These are phyloP conservation scores for Stevia rebaudiana DNA, from an alignment of 140 eudicot genomes.

Conservation along the genomic window DNA sequence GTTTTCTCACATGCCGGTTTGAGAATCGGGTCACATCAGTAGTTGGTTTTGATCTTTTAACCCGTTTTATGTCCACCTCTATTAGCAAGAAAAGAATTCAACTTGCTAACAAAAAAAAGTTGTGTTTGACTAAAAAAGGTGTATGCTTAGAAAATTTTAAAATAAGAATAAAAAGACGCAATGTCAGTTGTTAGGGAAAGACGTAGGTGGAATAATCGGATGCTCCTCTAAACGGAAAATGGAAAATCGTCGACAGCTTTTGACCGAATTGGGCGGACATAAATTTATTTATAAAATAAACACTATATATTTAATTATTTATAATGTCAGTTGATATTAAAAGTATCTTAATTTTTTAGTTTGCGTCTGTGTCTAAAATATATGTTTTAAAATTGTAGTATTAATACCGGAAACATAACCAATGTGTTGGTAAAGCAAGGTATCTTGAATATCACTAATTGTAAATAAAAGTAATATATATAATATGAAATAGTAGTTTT, in stretches of 20 bases:
- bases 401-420: background rate
- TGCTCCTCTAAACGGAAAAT: slow-evolving; percentile 9
- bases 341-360: background rate
- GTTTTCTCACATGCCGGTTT: too few relatives aligned
- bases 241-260: slow-evolving; percentile 5
- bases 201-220: slow-evolving; percentile 16
- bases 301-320: background rate
- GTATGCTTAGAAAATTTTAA: too few relatives aligned
- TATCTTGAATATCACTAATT: background rate
- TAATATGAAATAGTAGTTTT: background rate
- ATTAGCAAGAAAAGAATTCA: too few relatives aligned
- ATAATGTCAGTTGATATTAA: background rate
- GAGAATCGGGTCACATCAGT: too few relatives aligned
- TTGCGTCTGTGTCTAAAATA: too few relatives aligned
- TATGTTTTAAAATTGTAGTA: background rate
- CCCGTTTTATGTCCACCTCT: too few relatives aligned
- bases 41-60: too few relatives aligned
- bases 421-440: too few relatives aligned
- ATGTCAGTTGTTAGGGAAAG: background rate
- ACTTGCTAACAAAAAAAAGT: too few relatives aligned
- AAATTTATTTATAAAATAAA: background rate
- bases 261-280: slow-evolving; percentile 16
- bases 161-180: background rate
- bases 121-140: too few relatives aligned
- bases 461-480: background rate